phyloP scores from a whole-genome alignment of 192 early-diverging fungal species.

The Linnemannia elongata region DNA sequence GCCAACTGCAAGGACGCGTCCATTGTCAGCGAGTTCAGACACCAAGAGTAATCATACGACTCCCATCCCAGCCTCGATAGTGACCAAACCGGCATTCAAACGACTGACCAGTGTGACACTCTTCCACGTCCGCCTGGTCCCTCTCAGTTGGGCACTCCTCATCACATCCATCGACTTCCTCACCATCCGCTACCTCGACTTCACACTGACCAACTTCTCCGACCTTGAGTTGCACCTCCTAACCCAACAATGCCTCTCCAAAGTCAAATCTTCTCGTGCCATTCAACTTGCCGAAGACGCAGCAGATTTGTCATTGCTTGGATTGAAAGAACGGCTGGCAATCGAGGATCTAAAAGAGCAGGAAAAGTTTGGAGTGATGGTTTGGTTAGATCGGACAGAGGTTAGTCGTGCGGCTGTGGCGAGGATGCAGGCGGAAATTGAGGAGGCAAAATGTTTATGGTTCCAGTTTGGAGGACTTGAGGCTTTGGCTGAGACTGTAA shows the following conservation, averaged over 20 bases:
- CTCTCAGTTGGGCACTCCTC: not conserved
- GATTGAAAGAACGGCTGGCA: not conserved
- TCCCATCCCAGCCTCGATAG: not conserved
- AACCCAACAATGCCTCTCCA: not conserved
- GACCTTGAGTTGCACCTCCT: not conserved
- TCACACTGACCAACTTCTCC: not conserved
- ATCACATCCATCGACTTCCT: not conserved
- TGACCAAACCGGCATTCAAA: not conserved
- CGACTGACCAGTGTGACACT: not conserved
- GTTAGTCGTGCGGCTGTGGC: not conserved
- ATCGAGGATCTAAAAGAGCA: not conserved
- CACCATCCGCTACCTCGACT: not conserved
- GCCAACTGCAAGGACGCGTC: not conserved
- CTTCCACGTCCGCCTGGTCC: not conserved
- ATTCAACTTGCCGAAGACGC: not conserved
- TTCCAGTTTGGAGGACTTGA: not conserved
- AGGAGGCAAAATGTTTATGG: not conserved
- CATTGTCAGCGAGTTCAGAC: not conserved
- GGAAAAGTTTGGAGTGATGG: not conserved
- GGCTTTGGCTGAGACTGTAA: not conserved
- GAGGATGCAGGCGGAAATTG: not conserved
- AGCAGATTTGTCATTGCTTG: not conserved
- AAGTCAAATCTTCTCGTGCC: not conserved
- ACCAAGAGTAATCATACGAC: not conserved
- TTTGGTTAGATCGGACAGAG: not conserved